A percentile compares a stretch with the other conserved stretches of the same genome.
Conservation (phyloP, 1,139 yeast species). For the Taphrina wiesneri region DNA sequence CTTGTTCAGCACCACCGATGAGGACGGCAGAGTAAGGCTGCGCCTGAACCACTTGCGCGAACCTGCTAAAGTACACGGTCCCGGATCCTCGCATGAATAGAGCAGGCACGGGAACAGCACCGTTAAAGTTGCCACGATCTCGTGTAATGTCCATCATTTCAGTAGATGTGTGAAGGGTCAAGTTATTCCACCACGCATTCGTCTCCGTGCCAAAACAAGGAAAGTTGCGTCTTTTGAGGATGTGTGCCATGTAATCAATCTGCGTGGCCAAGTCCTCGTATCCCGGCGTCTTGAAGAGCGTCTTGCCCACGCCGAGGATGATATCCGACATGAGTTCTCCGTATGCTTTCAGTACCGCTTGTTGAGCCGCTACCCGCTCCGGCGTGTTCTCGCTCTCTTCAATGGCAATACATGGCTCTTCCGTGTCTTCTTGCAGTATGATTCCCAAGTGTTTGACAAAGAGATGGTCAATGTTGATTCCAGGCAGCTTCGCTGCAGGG, state of each 20-base stretch:
- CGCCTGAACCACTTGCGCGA: not conserved
- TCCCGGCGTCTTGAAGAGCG: constrained; percentile 1
- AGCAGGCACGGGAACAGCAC: constrained; percentile 14
- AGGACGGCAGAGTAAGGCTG: constrained; percentile 8
- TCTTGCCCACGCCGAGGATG: constrained; percentile 14
- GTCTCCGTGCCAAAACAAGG: constrained; percentile 13
- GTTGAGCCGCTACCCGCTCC: constrained; percentile 8
- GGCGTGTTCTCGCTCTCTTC: constrained; percentile 15
- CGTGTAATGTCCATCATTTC: constrained; percentile 9
- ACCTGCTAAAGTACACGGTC: constrained; percentile 8
- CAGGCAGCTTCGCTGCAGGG: not conserved
- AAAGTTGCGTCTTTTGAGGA: constrained; percentile 12
- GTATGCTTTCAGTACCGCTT: not conserved
- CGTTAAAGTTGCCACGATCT: constrained; percentile 13
- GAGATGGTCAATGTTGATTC: constrained; percentile 9
- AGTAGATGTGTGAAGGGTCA: constrained; percentile 11
- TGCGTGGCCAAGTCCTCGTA: constrained; percentile 19
- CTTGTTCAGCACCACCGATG: constrained; percentile 14
- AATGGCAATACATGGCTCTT: constrained; percentile 17
- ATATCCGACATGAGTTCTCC: constrained; percentile 7
- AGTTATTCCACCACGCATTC: constrained; percentile 19
- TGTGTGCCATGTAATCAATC: constrained; percentile 21
- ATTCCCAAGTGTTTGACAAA: constrained; percentile 20
- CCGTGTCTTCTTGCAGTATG: constrained; percentile 8
- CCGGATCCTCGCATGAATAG: constrained; percentile 10